phyloP scores from a whole-genome alignment of 176 grass and related monocot species.

The Dactylis glomerata region DNA sequence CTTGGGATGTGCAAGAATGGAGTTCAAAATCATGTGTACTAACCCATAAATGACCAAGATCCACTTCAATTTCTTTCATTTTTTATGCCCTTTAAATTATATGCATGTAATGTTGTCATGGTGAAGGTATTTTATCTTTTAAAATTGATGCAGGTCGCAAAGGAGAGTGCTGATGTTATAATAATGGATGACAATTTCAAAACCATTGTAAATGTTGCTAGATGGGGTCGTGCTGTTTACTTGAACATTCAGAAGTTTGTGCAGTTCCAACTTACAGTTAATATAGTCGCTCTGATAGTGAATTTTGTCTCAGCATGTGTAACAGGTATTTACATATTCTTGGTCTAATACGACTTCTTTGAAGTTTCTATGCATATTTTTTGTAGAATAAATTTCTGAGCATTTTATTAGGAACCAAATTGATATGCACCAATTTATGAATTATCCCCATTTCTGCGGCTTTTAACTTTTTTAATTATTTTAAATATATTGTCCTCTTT shows the following conservation, averaged over 20 bases:
- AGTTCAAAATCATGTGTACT: not conserved
- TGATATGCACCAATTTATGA: not conserved
- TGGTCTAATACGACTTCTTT: not conserved
- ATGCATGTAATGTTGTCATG: not conserved
- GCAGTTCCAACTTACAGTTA: conserved; percentile 71
- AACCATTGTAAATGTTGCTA: conserved; percentile 62
- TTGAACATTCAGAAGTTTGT: conserved; percentile 76
- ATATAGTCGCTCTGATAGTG: conserved; percentile 64
- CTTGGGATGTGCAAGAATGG: not conserved
- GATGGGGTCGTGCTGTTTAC: conserved; percentile 60
- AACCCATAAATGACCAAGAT: not conserved
- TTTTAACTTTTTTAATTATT: not conserved
- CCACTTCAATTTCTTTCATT: not conserved
- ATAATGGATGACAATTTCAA: conserved; percentile 70
- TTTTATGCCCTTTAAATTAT: not conserved
- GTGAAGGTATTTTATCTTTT: conserved; percentile 14
- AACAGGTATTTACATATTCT: conserved; percentile 34
- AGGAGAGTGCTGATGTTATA: conserved; percentile 57
- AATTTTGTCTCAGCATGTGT: conserved; percentile 65
- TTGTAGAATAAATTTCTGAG: not conserved
- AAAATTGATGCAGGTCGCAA: conserved; percentile 45
- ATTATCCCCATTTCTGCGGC: not conserved
- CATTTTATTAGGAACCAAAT: not conserved
- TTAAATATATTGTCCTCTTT: not conserved
- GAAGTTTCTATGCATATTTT: not conserved